Evolutionary conservation across 768 basidiomycete species (phyloP).

Genomic region (Termitomyces sp.): DNA sequence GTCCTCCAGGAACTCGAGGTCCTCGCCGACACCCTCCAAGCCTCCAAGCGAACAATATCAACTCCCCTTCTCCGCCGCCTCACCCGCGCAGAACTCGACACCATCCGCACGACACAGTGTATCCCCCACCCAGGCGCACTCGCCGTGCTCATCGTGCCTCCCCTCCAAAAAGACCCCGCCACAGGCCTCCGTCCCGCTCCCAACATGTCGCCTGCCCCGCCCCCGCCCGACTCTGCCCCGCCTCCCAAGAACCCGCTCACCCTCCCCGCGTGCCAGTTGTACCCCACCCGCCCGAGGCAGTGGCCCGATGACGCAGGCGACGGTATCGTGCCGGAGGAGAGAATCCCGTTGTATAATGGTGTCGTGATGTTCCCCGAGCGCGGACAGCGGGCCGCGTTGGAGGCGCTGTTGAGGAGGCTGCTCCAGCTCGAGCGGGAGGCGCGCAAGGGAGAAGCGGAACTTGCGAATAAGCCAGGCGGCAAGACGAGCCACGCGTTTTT

Average conservation of each 20-base stretch:
- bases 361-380: slow-evolving; percentile 56
- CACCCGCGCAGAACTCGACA: slow-evolving; percentile 54
- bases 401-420: slow-evolving; percentile 41
- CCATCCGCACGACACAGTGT: slow-evolving; percentile 38
- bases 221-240: not conserved
- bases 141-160: slow-evolving; percentile 68
- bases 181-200: slow-evolving; percentile 39
- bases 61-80: slow-evolving; percentile 53
- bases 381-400: slow-evolving; percentile 56
- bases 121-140: slow-evolving; percentile 50
- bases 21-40: slow-evolving; percentile 39
- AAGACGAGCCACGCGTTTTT: slow-evolving; percentile 66
- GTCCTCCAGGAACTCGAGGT: slow-evolving; percentile 73
- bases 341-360: slow-evolving; percentile 67
- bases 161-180: slow-evolving; percentile 48
- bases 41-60: slow-evolving; percentile 3
- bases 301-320: slow-evolving; percentile 1
- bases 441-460: not conserved
- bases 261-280: not conserved
- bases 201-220: slow-evolving; percentile 6
- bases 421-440: slow-evolving; percentile 41
- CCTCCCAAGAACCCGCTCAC: not conserved
- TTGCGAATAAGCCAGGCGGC: too few relatives aligned
- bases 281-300: not conserved
- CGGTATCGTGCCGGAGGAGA: slow-evolving; percentile 11